These are phyloP conservation scores for Paradendryphiella salina DNA, from an alignment of 2,329 filamentous ascomycete species.

Conservation along the genomic window DNA sequence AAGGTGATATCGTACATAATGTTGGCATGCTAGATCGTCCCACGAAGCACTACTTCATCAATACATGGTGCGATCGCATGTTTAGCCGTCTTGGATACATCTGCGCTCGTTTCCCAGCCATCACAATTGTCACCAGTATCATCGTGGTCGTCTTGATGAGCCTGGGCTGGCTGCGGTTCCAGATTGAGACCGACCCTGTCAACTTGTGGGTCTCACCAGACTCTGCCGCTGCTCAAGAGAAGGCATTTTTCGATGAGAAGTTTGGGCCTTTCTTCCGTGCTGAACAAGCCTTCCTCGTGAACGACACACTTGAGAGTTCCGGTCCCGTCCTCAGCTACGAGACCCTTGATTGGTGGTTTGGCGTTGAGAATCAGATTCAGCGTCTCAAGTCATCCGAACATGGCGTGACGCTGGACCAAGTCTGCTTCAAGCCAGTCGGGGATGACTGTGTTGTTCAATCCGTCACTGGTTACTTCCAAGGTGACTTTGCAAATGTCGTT, in stretches of 20 bases:
- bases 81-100: constrained; percentile 80
- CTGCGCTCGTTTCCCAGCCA: constrained; percentile 79
- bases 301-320: constrained; percentile 70
- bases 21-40: constrained; percentile 78
- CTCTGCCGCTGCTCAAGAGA: constrained; percentile 87
- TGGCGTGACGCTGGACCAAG: constrained; percentile 72
- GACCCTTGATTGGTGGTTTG: constrained; percentile 91
- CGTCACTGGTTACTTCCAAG: constrained; percentile 83
- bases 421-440: constrained; percentile 93
- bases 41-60: constrained; percentile 77
- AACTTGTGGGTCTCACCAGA: constrained; percentile 95
- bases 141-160: constrained; percentile 77
- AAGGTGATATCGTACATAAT: constrained; percentile 79
- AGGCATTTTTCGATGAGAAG: constrained; percentile 86
- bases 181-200: constrained; percentile 88
- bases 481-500: constrained; percentile 64
- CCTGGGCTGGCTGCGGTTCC: constrained; percentile 83
- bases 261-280: constrained; percentile 96
- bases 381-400: constrained; percentile 70
- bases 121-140: constrained; percentile 79
- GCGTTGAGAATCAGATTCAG: constrained; percentile 76
- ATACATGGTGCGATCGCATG: constrained; percentile 75
- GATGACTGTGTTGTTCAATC: constrained; percentile 92
- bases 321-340: constrained; percentile 86
- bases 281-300: constrained; percentile 91